Evolutionary conservation across 116 monocot genomes (phyloP), one percentile per base, ranked within the genome.

Genomic region (Zostera marina): DNA sequence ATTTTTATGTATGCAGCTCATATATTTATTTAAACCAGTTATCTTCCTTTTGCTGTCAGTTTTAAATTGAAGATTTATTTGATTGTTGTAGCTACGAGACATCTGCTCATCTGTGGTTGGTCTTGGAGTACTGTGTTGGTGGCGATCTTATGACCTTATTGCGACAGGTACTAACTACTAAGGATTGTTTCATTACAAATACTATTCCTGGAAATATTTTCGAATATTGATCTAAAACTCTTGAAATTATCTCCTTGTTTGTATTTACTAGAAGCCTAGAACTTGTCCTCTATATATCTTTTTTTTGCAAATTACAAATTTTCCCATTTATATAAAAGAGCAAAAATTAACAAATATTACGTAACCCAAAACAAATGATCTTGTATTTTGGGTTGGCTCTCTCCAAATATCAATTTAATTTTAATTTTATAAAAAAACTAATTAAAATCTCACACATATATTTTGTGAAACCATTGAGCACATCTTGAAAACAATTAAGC

Each of bases 41-140:
- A 8, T 56, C 38, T 56, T 56, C 12, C 7, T 16, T 39, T 39
- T 56, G 9, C 16, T 15, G 25, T 56, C 8, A 39, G 26, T 26
- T 8, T 32, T 12, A 8, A 32, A n/a, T 39, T 32, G 9, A 15
- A 15, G 9, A 32, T 40, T 56, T n/a, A 5, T 56, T 3, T 15
- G 25, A 10, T 55, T 55, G 55, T 56, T 56, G 3, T 63, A 98
- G 98, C 80, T 98, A 98, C 52, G 98, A 98, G 60, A 90, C 90
- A 48, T 89, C 89, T 39, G 98, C 85, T 22, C 90, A 98, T 62
- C 72, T 98, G 41, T 98, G 98, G 98, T 48, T 98, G 59, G 76
- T 98, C 41, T 63, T 98, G 70, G 98, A 98, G 52, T 98, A 98
- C 54, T 98, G 98, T 53, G 98, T 90, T 61, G 98, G 98, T 69